Percentiles rank a stretch among this genome's conserved stretches.
phyloP scores from a whole-genome alignment of 2,329 filamentous ascomycete genomes.

The Monosporascus sp. region DNA sequence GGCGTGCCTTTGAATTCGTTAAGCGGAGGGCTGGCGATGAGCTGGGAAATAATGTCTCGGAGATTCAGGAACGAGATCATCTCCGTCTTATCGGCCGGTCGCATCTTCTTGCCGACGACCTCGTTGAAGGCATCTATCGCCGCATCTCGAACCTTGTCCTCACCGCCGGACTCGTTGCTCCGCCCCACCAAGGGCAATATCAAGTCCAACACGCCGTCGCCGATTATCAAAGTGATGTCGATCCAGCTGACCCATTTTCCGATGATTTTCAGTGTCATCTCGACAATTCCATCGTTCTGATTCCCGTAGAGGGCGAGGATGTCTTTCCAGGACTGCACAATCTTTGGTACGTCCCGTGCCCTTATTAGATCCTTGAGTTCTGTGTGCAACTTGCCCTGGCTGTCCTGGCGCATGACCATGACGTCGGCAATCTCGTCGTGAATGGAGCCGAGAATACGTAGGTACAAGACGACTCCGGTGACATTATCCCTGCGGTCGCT shows the following conservation, averaged over 20 bases:
- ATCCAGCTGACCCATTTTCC: slow-evolving; percentile 99
- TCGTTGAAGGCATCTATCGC: slow-evolving; percentile 94
- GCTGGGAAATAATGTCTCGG: slow-evolving; percentile 75
- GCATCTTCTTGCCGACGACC: slow-evolving; percentile 98
- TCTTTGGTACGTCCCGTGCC: slow-evolving; percentile 79
- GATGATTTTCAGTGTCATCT: slow-evolving; percentile 86
- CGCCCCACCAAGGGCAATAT: slow-evolving; percentile 85
- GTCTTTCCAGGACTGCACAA: slow-evolving; percentile 87
- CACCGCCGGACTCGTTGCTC: slow-evolving; percentile 52
- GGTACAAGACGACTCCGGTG: slow-evolving; percentile 75
- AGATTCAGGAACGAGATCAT: slow-evolving; percentile 90
- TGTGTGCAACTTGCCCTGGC: slow-evolving; percentile 79
- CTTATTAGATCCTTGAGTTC: slow-evolving; percentile 88
- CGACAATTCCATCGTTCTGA: slow-evolving; percentile 67
- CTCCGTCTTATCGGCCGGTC: slow-evolving; percentile 83
- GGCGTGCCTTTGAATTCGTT: slow-evolving; percentile 73
- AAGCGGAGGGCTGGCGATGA: slow-evolving; percentile 77
- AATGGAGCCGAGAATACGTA: slow-evolving; percentile 81
- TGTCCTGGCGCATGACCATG: slow-evolving; percentile 70
- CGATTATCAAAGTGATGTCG: slow-evolving; percentile 90
- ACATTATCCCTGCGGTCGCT: slow-evolving; percentile 62
- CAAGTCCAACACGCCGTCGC: slow-evolving; percentile 77
- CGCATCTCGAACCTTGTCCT: slow-evolving; percentile 81
- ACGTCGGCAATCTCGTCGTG: slow-evolving; percentile 98
- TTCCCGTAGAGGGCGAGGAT: slow-evolving; percentile 73